Evolutionary conservation across 2,329 filamentous ascomycete genomes (phyloP), one percentile per base, ranked within the genome.

Genomic region (Reticulascus tulasneorum): DNA sequence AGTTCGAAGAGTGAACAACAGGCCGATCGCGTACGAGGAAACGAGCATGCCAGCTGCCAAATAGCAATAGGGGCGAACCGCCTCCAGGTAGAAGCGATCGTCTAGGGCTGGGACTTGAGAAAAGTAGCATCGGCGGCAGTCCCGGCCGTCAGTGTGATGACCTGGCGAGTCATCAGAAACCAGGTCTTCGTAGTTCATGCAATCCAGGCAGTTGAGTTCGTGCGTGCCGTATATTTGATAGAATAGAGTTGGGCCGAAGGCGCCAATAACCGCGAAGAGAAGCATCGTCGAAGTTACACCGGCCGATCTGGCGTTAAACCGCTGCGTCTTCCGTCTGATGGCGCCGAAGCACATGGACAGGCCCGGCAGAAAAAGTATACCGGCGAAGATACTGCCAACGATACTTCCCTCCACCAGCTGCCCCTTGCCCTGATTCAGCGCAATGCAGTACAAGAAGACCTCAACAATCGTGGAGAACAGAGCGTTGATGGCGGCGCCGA

Each of bases 151-250:
- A 5, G 63, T 61, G n/a, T n/a, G n/a, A n/a, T n/a, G n/a, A 9
- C 62, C 62, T 4, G 38, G 32, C 7, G 35, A 30, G 9, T 40
- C 23, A n/a, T 47, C 51, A 4, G 55, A 52, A 7, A 47, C 45
- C 7, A 55, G 46, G 27, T 63, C 58, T 22, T 56, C 59, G 35
- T 62, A 66, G 44, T 79, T 73, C 30, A 75, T 64, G 42, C 75
- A 81, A 37, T 75, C 77, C 38, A 79, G 77, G 55, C 93, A 98
- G 53, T 88, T 93, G 34, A 98, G 76, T 64, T 98, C 89, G 56
- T 98, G 93, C 31, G 89, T 95, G 49, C 93, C 94, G 60, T 97
- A 97, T 45, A 98, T 95, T 56, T 98, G 91, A 63, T 97, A 98
- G 65, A 98, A 98, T 11, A 98, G 67, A 0, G 93, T 98, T 4